phyloP scores from a whole-genome alignment of 495 filamentous ascomycete genomes.

The Clohesyomyces aquaticus region DNA sequence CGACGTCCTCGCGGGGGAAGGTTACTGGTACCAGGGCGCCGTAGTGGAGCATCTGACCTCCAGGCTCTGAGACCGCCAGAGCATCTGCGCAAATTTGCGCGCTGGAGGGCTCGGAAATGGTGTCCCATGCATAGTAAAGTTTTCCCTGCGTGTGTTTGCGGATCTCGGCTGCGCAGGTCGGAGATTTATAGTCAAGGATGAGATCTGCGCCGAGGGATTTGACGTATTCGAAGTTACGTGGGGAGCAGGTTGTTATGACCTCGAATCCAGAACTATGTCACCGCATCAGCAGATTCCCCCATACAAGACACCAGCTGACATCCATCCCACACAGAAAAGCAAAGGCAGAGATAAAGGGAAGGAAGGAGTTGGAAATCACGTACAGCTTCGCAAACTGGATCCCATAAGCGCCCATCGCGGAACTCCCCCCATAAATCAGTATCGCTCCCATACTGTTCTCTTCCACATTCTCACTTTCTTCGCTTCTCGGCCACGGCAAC shows the following conservation, averaged over 20 bases:
- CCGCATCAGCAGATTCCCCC: background rate
- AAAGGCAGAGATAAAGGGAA: background rate
- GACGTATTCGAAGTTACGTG: slow-evolving; percentile 58
- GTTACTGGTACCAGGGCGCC: slow-evolving; percentile 34
- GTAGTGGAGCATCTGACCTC: slow-evolving; percentile 16
- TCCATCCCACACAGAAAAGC: background rate
- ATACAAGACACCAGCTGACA: too few relatives aligned
- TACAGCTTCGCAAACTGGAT: slow-evolving; percentile 58
- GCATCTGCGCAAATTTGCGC: slow-evolving; percentile 39
- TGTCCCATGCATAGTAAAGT: slow-evolving; percentile 45
- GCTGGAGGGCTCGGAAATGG: slow-evolving; percentile 37
- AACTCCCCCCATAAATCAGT: slow-evolving; percentile 57
- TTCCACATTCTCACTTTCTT: slow-evolving; percentile 19
- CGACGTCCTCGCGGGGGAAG: slow-evolving; percentile 38
- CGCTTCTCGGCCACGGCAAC: slow-evolving; percentile 46
- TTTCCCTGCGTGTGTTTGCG: slow-evolving; percentile 43
- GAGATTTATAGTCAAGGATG: slow-evolving; percentile 58
- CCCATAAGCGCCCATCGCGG: slow-evolving; percentile 56
- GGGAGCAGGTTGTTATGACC: slow-evolving; percentile 60
- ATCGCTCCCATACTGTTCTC: too few relatives aligned
- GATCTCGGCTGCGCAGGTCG: slow-evolving; percentile 51
- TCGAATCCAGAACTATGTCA: slow-evolving; percentile 47
- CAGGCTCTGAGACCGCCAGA: slow-evolving; percentile 13
- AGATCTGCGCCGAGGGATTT: slow-evolving; percentile 54
- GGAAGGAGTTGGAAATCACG: background rate